These are phyloP conservation scores for Penicillium ochrochloron DNA, from an alignment of 495 filamentous ascomycete genomes.

Conservation along the genomic window DNA sequence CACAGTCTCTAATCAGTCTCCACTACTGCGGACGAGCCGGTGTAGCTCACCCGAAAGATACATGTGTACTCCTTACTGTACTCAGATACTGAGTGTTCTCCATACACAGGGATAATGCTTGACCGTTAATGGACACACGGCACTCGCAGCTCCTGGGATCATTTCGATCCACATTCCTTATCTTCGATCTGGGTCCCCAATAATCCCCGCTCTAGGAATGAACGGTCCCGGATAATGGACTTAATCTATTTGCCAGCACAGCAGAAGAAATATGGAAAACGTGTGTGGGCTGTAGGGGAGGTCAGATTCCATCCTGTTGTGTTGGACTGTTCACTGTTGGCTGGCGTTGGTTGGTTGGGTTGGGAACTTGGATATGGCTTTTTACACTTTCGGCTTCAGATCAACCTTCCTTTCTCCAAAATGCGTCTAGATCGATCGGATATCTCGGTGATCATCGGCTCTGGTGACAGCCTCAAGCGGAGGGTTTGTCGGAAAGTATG, in stretches of 20 bases:
- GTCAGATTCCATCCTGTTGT: neutral
- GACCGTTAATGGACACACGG: constrained; percentile 8
- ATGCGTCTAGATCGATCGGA: constrained; percentile 23
- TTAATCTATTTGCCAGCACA: no score
- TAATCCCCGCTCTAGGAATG: constrained; percentile 9
- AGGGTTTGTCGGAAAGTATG: constrained; percentile 17
- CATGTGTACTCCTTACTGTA: neutral
- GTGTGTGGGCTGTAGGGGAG: neutral
- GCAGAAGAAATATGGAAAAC: neutral
- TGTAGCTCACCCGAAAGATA: neutral
- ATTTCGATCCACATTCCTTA: constrained; percentile 14
- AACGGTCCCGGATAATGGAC: neutral
- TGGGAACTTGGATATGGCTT: neutral
- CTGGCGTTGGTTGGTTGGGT: neutral
- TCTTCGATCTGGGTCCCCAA: constrained; percentile 5
- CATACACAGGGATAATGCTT: neutral
- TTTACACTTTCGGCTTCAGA: neutral
- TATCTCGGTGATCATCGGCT: constrained; percentile 21
- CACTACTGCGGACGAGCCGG: constrained; percentile 2
- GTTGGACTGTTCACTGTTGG: neutral
- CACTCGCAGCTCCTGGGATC: neutral
- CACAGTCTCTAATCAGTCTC: neutral
- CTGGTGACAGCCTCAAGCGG: constrained; percentile 1
- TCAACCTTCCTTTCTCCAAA: neutral
- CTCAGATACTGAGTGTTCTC: no score